Conservation (phyloP, 2,329 filamentous ascomycete genomes). For the Myriosclerotinia scirpicola region DNA sequence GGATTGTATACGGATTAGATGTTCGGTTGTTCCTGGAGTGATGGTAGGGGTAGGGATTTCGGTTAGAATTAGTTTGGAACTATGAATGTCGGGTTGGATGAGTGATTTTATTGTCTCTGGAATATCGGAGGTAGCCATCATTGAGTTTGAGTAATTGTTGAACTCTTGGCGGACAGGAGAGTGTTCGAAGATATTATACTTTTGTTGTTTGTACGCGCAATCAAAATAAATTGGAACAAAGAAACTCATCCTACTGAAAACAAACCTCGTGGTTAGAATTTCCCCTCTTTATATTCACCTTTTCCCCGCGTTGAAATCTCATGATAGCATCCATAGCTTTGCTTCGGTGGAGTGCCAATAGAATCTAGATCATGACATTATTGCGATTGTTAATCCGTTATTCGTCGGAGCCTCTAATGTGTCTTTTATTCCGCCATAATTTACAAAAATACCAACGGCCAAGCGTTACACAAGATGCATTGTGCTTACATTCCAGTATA, state of each 20-base stretch:
- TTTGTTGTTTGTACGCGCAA: neutral
- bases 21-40: neutral
- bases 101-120: conserved; percentile 9
- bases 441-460: neutral
- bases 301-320: neutral
- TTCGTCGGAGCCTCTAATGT: neutral
- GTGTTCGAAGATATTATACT: neutral
- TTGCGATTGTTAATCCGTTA: neutral
- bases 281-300: conserved; percentile 9
- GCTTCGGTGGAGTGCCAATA: neutral
- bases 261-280: neutral
- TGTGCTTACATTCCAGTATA: neutral
- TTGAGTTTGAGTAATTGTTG: neutral
- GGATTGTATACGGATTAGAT: conserved; percentile 9
- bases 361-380: neutral
- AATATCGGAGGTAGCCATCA: neutral
- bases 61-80: conserved; percentile 14
- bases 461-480: neutral
- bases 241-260: neutral
- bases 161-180: neutral
- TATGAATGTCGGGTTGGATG: conserved; percentile 18
- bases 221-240: neutral
- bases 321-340: neutral
- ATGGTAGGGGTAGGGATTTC: neutral
- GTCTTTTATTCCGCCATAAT: neutral